Conservation (phyloP, 768 basidiomycete species). For the Trametes villosa region DNA sequence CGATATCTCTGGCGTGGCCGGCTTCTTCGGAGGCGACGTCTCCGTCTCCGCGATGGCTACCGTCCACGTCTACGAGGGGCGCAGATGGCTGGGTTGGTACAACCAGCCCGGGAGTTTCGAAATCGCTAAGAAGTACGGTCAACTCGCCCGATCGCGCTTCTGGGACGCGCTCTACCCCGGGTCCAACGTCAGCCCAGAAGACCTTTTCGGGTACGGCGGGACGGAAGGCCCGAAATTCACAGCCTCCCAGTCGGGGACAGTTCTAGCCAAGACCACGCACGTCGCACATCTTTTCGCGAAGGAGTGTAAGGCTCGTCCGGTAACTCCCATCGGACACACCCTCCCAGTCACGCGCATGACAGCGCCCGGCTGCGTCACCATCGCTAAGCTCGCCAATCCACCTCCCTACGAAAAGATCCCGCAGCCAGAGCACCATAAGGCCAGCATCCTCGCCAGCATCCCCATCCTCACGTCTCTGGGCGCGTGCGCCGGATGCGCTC, state of each 20-base stretch:
- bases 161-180: slow-evolving; percentile 23
- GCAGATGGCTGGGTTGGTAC: slow-evolving; percentile 24
- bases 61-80: slow-evolving; percentile 21
- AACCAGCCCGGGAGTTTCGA: slow-evolving; percentile 22
- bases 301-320: not conserved
- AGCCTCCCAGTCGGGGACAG: slow-evolving; percentile 9
- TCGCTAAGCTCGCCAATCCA: not conserved
- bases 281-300: slow-evolving; percentile 12
- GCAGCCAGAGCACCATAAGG: not conserved
- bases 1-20: slow-evolving; percentile 20
- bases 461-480: not conserved
- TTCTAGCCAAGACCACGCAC: slow-evolving; percentile 17
- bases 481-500: not conserved
- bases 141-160: slow-evolving; percentile 13
- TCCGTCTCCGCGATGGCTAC: slow-evolving; percentile 21
- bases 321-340: not conserved
- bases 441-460: slow-evolving; percentile 6
- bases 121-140: slow-evolving; percentile 18
- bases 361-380: not conserved
- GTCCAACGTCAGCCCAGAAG: slow-evolving; percentile 15
- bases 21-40: slow-evolving; percentile 21
- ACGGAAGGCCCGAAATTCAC: slow-evolving; percentile 13
- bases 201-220: slow-evolving; percentile 17
- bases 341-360: not conserved
- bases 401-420: not conserved